phyloP scores from a whole-genome alignment of 495 filamentous ascomycete genomes.

The Podospora anserina region DNA sequence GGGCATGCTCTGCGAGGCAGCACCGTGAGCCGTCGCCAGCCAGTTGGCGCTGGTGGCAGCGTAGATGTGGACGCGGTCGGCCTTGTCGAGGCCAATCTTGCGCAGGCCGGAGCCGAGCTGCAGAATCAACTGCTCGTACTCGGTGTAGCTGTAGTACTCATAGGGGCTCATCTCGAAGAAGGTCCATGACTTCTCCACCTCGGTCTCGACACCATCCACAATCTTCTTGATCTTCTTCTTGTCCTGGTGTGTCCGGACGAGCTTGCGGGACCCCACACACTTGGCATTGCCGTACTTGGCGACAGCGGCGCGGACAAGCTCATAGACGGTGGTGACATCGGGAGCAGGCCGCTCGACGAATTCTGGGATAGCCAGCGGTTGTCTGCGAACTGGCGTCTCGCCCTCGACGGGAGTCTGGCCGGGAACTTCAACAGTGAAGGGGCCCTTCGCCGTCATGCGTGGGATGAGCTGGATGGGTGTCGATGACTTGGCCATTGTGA shows the following conservation, averaged over 20 bases:
- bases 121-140: constrained; percentile 75
- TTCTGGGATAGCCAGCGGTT: constrained; percentile 66
- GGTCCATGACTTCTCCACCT: constrained; percentile 94
- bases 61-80: constrained; percentile 79
- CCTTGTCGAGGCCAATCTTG: constrained; percentile 72
- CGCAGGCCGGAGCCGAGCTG: constrained; percentile 74
- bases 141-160: constrained; percentile 79
- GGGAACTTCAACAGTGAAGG: constrained; percentile 78
- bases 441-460: constrained; percentile 57
- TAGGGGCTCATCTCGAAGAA: constrained; percentile 93
- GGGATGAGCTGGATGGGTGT: constrained; percentile 57
- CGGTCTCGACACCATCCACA: constrained; percentile 80
- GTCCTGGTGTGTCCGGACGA: constrained; percentile 84
- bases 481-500: constrained; percentile 39
- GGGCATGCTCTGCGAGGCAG: constrained; percentile 57
- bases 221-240: constrained; percentile 97
- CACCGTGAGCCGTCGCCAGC: constrained; percentile 61
- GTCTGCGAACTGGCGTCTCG: constrained; percentile 86
- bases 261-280: constrained; percentile 72
- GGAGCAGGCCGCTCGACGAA: constrained; percentile 59
- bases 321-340: constrained; percentile 78
- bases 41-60: constrained; percentile 84
- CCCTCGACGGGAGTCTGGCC: constrained; percentile 68
- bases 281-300: constrained; percentile 85
- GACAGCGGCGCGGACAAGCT: constrained; percentile 75